Percentiles rank a stretch among this genome's conserved stretches.
These are phyloP conservation scores for Talaromyces sp. DNA, from an alignment of 2,329 filamentous ascomycete species.

Conservation along the genomic window DNA sequence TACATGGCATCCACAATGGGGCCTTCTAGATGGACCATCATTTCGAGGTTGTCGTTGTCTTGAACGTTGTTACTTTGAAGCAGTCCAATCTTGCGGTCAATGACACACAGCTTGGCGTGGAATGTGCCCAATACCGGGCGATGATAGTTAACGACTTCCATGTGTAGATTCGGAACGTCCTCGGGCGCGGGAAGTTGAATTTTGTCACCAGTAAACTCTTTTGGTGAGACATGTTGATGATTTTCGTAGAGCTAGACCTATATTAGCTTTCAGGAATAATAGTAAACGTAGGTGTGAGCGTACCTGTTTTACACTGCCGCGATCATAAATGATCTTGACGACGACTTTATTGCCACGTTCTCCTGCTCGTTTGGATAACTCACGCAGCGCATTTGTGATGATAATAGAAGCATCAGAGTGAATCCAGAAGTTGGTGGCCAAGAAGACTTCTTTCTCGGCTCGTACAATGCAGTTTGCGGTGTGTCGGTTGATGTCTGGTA, in stretches of 20 bases:
- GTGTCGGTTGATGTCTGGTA: slow-evolving; percentile 69
- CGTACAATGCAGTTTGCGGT: slow-evolving; percentile 73
- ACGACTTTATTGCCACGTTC: slow-evolving; percentile 56
- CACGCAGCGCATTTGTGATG: slow-evolving; percentile 64
- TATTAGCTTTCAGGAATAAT: neutral
- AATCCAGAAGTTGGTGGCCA: slow-evolving; percentile 75
- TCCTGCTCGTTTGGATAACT: slow-evolving; percentile 65
- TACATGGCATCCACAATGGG: slow-evolving; percentile 73
- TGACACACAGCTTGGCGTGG: slow-evolving; percentile 73
- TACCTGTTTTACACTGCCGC: slow-evolving; percentile 62
- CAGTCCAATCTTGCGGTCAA: slow-evolving; percentile 68
- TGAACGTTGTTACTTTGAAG: slow-evolving; percentile 76
- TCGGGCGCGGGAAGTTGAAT: slow-evolving; percentile 60
- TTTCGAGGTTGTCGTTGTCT: slow-evolving; percentile 75
- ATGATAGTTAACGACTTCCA: slow-evolving; percentile 73
- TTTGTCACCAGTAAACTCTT: slow-evolving; percentile 56
- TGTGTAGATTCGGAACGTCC: slow-evolving; percentile 68
- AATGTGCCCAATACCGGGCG: slow-evolving; percentile 68
- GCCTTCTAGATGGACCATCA: slow-evolving; percentile 74
- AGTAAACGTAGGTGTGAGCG: neutral
- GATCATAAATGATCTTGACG: slow-evolving; percentile 73
- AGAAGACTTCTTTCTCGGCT: slow-evolving; percentile 68
- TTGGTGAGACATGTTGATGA: slow-evolving; percentile 58
- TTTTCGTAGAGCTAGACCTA: slow-evolving; percentile 53
- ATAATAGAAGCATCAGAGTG: slow-evolving; percentile 64